Base-by-base conservation (phyloP, 2,329 filamentous ascomycete species). In the Pseudogymnoascus sp. region DNA sequence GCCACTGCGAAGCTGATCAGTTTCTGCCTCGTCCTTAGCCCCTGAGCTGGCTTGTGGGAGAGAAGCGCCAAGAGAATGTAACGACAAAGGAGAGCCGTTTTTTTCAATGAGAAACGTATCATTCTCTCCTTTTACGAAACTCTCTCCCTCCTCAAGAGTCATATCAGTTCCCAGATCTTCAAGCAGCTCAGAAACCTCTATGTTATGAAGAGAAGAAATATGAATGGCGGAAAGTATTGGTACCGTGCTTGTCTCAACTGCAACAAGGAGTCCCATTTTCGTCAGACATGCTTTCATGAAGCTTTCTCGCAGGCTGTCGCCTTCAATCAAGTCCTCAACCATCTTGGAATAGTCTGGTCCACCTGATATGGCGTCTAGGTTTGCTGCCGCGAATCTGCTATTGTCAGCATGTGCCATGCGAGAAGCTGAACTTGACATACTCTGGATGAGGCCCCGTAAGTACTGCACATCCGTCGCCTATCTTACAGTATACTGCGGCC, bases 361-460 rank as follows among this genome's bases (percentile, higher is more conserved):
- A 9, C 83, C 82, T 6, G 87, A 82, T 4, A 88, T 85, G 6
- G 82, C 84, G 65, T 87, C 82, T 6, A 97, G 81, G 70, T 96
- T 96, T 50, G 80, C 83, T 1, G 90, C 84, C 3, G 92, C 88
- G 72, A 97, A 97, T 73, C 92, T 96, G 68, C 9, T 40, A 62
- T 60, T 59, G 67, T 73, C 17, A 62, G 60, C 64, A n/a, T 68
- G 26, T 23, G 17, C 15, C 17, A 65, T 59, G 46, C 23, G 19
- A n/a, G 10, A 31, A 2, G 17, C 35, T 23, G 7, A 23, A 13
- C 26, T 50, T 61, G 65, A 77, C 83, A 73, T 79, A 96, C 90
- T 99, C 95, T 61, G 93, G 93, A 80, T 99, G 95, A 40, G 92
- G 90, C 0, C 93, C 92, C 0, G 90, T 96, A 17, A 99, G 76